Evolutionary conservation across 2,329 filamentous ascomycete genomes (phyloP), one percentile per base, ranked within the genome.

Genomic region (Botryosphaeria agaves): DNA sequence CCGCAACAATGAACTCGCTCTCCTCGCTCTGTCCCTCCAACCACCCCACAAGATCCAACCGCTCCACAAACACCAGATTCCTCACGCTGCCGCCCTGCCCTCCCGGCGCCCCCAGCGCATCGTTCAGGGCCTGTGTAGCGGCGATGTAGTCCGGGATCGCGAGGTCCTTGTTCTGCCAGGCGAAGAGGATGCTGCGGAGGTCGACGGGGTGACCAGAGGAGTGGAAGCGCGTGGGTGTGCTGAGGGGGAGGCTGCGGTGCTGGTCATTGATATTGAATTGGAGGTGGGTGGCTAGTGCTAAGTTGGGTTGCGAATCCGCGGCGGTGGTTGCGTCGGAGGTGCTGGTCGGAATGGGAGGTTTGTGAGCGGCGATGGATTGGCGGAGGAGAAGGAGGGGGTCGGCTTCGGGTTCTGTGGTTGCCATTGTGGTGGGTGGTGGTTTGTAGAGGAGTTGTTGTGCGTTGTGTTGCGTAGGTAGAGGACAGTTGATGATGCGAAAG

Each of bases 181-280:
- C 84, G 49, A 95, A 93, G 62, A 87, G 94, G 56, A 94, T 87
- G 51, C 79, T 89, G 49, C 89, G 83, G 42, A 98, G 64, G 50
- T 94, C 82, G 45, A 93, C 75, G 4, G 77, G 66, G 33, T 65
- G 62, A 28, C 38, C 70, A 34, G 71, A 69, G n/a, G 82, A 85
- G 36, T 80, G 68, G 61, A 95, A 95, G 44, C 89, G 82, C 41
- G 89, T 98, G 7, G 76, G 66, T 9, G 69, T 66, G 30, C 70
- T 72, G 40, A 93, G 69, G 1, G 76, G 63, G 34, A 91, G 65
- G 5, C 72, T 64, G 32, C 72, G 62, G 36, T 69, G 66, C 17
- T 36, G 31, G 59, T 51, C 29, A 68, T 67, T 43, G 66, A 55
- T 35, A 16, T 51, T 53, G 48, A 56, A 55, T 27, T 51, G 41